Conservation (phyloP, 2,329 filamentous ascomycete species). For the Aureobasidium sp. region DNA sequence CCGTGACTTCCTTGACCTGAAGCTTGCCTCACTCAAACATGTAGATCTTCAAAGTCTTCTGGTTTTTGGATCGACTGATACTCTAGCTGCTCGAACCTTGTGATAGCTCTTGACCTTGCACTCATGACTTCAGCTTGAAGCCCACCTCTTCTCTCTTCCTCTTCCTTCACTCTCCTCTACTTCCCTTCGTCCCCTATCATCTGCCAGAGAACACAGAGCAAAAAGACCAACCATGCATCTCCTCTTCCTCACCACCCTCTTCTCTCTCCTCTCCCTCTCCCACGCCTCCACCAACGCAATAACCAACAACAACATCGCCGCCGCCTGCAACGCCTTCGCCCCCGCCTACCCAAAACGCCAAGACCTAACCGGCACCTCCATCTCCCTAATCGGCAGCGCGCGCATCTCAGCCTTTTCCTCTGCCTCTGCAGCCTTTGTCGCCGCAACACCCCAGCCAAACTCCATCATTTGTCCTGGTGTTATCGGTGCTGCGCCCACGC, state of each 20-base stretch:
- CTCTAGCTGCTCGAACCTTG: neutral
- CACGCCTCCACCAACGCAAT: neutral
- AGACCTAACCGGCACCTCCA: neutral
- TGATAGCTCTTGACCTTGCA: neutral
- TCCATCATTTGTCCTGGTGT: neutral
- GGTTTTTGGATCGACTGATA: neutral
- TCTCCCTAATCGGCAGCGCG: slow-evolving; percentile 1
- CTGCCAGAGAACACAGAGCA: neutral
- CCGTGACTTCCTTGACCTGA: neutral
- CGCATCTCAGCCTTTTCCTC: neutral
- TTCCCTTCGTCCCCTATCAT: too few relatives aligned
- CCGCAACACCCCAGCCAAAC: neutral
- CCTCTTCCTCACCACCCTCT: neutral
- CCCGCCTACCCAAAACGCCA: neutral
- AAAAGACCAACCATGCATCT: neutral
- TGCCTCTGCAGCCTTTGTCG: neutral
- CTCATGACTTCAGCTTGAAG: neutral
- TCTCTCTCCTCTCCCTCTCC: neutral
- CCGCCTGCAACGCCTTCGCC: neutral
- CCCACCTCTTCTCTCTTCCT: neutral
- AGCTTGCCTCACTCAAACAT: neutral
- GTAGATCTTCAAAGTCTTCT: neutral
- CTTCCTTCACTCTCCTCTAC: neutral
- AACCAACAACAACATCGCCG: too few relatives aligned
- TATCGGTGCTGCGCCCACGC: neutral